Conservation (phyloP, 2,329 filamentous ascomycete genomes). For the Calonectria pseudoturangicola region DNA sequence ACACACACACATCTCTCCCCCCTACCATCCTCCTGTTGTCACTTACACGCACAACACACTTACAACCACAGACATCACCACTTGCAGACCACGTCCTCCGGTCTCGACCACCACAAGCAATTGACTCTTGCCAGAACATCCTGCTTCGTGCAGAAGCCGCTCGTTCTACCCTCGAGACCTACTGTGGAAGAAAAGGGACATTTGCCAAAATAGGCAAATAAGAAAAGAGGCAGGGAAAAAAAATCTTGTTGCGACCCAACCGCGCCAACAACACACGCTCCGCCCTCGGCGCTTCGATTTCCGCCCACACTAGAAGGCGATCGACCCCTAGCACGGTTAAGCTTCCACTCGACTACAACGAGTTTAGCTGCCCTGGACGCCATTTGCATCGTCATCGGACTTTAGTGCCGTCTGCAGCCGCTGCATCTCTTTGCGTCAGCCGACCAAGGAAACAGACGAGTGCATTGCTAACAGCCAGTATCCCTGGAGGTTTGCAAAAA, state of each 20-base stretch:
- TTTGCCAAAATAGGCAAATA: constrained; percentile 11
- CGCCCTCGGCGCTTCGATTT: constrained; percentile 40
- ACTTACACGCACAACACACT: constrained; percentile 25
- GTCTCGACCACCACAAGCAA: constrained; percentile 28
- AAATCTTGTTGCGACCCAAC: constrained; percentile 36
- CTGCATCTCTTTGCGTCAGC: constrained; percentile 35
- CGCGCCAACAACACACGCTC: constrained; percentile 28
- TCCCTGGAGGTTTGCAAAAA: constrained; percentile 20
- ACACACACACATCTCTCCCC: not conserved
- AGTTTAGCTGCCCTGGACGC: constrained; percentile 35
- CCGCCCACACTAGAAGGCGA: constrained; percentile 37
- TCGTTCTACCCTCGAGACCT: constrained; percentile 40
- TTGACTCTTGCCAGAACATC: constrained; percentile 15
- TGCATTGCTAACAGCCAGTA: constrained; percentile 14
- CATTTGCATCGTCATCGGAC: constrained; percentile 35
- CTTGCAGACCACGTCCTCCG: constrained; percentile 23
- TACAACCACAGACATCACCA: constrained; percentile 28
- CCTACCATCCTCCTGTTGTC: constrained; percentile 18
- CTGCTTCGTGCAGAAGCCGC: constrained; percentile 34
- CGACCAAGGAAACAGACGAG: constrained; percentile 24
- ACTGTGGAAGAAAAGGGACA: constrained; percentile 19
- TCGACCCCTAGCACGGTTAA: constrained; percentile 47
- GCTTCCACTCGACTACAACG: constrained; percentile 29
- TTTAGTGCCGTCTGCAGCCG: constrained; percentile 31
- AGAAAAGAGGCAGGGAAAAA: constrained; percentile 35